These are phyloP conservation scores for Leccinum boreale DNA, from an alignment of 768 basidiomycete species.

Conservation along the genomic window DNA sequence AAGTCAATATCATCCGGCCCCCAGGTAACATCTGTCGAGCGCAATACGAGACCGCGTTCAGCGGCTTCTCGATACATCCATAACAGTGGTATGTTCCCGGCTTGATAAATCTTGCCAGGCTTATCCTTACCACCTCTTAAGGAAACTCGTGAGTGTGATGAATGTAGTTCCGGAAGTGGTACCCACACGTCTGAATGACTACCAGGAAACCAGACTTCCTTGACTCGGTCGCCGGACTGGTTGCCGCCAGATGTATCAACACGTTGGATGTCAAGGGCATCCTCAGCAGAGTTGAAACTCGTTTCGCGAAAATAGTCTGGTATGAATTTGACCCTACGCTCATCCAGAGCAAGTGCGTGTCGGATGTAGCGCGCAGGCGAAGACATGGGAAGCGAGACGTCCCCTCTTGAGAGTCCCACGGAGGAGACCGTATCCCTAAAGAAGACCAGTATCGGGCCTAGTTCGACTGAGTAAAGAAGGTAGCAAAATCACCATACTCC, in stretches of 20 bases:
- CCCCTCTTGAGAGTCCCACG: constrained; percentile 46
- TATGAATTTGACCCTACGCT: not conserved
- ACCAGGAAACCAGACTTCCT: not conserved
- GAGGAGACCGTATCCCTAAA: constrained; percentile 58
- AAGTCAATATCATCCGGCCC: constrained; percentile 15
- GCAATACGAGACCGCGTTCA: constrained; percentile 3
- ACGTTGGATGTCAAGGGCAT: not conserved
- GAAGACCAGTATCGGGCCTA: not conserved
- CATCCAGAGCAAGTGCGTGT: not conserved
- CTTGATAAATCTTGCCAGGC: constrained; percentile 1
- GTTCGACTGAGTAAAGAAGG: not conserved
- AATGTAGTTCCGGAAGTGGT: not conserved
- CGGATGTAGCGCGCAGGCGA: constrained; percentile 35
- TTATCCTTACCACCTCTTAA: constrained; percentile 12
- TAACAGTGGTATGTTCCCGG: not conserved
- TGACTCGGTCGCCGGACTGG: constrained; percentile 25
- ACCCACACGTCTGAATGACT: constrained; percentile 24
- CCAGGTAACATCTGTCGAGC: constrained; percentile 16
- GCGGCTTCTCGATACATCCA: not conserved
- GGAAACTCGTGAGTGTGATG: not conserved
- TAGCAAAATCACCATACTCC: constrained; percentile 38
- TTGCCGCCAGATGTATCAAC: not conserved
- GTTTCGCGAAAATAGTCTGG: constrained; percentile 15
- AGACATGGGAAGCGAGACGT: constrained; percentile 47
- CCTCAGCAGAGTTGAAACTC: constrained; percentile 4